phyloP scores from a whole-genome alignment of 2,329 filamentous ascomycete genomes.

The Ophiostoma australiae region DNA sequence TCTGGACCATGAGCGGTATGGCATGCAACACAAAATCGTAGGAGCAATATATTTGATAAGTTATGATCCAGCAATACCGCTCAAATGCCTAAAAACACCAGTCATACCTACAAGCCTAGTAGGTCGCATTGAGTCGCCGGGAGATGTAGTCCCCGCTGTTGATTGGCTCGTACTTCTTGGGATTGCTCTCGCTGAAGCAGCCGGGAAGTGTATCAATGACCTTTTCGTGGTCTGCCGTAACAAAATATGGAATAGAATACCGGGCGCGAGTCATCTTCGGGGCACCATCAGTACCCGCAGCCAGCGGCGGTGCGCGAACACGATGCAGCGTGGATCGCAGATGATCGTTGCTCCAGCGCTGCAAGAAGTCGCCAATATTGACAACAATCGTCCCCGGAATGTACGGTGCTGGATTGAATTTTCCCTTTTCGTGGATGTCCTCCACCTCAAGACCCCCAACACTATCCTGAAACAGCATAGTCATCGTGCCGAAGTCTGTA shows the following conservation, averaged over 20 bases:
- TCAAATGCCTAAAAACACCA: neutral
- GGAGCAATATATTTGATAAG: no score
- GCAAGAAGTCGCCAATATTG: slow-evolving; percentile 40
- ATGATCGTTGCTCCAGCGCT: slow-evolving; percentile 39
- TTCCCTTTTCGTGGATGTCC: slow-evolving; percentile 35
- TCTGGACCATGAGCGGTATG: no score
- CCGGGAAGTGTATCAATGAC: slow-evolving; percentile 49
- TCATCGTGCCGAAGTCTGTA: slow-evolving; percentile 40
- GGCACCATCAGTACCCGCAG: neutral
- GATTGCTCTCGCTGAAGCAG: slow-evolving; percentile 39
- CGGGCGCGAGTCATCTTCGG: slow-evolving; percentile 29
- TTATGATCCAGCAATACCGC: neutral
- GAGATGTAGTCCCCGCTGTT: slow-evolving; percentile 31
- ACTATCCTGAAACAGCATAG: slow-evolving; percentile 43
- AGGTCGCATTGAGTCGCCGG: slow-evolving; percentile 27
- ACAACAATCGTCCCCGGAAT: slow-evolving; percentile 35
- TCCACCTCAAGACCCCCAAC: slow-evolving; percentile 43
- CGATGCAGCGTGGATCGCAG: slow-evolving; percentile 27
- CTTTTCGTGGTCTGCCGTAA: slow-evolving; percentile 45
- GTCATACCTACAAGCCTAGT: neutral
- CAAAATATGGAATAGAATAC: slow-evolving; percentile 58
- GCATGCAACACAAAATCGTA: no score
- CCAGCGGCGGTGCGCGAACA: slow-evolving; percentile 25
- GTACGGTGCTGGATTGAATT: slow-evolving; percentile 38
- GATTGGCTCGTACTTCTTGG: slow-evolving; percentile 45